Conservation (phyloP, 371 early-diverging fungal species). For the Mortierella sp. region DNA sequence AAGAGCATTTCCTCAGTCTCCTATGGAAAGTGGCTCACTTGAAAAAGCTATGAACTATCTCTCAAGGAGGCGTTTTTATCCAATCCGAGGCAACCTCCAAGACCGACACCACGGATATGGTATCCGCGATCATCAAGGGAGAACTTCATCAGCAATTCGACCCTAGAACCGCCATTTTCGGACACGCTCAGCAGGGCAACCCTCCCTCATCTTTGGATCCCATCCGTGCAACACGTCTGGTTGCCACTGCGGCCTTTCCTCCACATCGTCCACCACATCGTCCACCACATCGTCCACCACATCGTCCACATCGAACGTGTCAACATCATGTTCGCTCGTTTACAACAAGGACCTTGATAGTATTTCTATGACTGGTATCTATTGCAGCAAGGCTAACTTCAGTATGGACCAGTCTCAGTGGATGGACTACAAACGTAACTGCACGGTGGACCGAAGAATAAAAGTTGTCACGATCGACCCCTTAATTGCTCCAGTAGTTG, state of each 20-base stretch:
- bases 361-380: conserved; percentile 85
- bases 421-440: conserved; percentile 63
- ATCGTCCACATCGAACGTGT: conserved; percentile 28
- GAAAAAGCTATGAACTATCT: conserved; percentile 88
- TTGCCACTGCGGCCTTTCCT: conserved; percentile 62
- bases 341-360: conserved; percentile 71
- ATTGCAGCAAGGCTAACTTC: conserved; percentile 78
- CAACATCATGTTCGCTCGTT: conserved; percentile 61
- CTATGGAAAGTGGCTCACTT: conserved; percentile 73
- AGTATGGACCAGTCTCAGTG: conserved; percentile 86
- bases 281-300: too few species aligned
- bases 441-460: conserved; percentile 35
- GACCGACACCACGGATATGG: conserved; percentile 92
- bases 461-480: too few species aligned
- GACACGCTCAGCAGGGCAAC: conserved; percentile 98
- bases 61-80: conserved; percentile 45
- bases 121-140: conserved; percentile 89
- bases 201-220: conserved; percentile 97
- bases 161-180: conserved; percentile 92
- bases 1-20: conserved; percentile 27
- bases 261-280: conserved; percentile 46
- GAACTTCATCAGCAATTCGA: conserved; percentile 95
- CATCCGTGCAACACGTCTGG: conserved; percentile 89
- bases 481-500: too few species aligned
- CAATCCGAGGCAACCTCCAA: conserved; percentile 79